Evolutionary conservation across 352 stramenopile genomes (phyloP).

Genomic region (Pythium diclinum): DNA sequence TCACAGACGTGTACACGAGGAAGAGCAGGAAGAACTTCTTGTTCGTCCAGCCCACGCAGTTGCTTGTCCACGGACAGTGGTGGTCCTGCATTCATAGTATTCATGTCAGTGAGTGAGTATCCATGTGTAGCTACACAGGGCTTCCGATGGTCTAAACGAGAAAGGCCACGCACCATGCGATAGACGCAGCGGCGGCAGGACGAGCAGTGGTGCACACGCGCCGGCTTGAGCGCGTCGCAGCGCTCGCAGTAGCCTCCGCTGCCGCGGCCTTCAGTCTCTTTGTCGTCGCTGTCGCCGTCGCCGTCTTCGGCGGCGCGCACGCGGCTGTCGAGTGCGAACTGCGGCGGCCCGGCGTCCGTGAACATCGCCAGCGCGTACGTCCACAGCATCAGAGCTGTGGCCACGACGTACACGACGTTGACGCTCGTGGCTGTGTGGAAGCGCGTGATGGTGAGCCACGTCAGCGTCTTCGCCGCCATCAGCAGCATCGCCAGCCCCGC

Average conservation of each 20-base stretch:
- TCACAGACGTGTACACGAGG: slow-evolving; percentile 67
- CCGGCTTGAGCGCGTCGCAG: slow-evolving; percentile 62
- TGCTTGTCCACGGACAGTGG: slow-evolving; percentile 82
- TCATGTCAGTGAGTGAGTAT: neutral
- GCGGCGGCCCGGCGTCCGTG: slow-evolving; percentile 22
- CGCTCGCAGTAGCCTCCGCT: slow-evolving; percentile 71
- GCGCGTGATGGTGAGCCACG: slow-evolving; percentile 45
- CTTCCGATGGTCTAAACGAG: too few species aligned
- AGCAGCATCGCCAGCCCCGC: slow-evolving; percentile 51
- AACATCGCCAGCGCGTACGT: slow-evolving; percentile 60
- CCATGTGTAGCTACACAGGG: neutral
- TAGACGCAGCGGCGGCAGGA: slow-evolving; percentile 70
- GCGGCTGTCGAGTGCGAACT: slow-evolving; percentile 14
- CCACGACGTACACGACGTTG: slow-evolving; percentile 40
- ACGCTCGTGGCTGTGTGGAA: slow-evolving; percentile 19
- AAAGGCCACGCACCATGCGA: slow-evolving; percentile 47
- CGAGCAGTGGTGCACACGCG: slow-evolving; percentile 75
- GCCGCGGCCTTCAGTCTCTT: slow-evolving; percentile 11
- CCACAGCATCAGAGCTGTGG: slow-evolving; percentile 69
- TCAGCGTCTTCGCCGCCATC: slow-evolving; percentile 61
- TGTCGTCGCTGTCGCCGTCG: slow-evolving; percentile 20
- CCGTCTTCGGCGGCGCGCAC: slow-evolving; percentile 18
- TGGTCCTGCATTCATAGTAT: slow-evolving; percentile 47
- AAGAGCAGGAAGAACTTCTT: slow-evolving; percentile 86
- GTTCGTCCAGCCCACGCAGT: slow-evolving; percentile 83